Percentiles rank a stretch among this genome's conserved stretches.
These are phyloP conservation scores for Sergeia podlipaevii DNA, from an alignment of 208 protist genomes.

Conservation along the genomic window DNA sequence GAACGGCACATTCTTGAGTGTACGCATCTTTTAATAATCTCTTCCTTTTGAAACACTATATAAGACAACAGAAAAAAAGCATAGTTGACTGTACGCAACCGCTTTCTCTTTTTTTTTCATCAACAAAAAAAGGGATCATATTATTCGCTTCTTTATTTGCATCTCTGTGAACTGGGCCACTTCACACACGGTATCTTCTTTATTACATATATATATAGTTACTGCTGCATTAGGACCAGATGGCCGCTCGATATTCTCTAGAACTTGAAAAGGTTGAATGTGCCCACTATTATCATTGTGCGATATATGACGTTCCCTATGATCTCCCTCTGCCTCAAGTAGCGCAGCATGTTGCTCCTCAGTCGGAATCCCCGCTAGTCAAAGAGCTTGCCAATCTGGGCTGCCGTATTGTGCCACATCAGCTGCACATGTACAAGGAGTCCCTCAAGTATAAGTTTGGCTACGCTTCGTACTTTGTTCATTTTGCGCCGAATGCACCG, in stretches of 20 bases:
- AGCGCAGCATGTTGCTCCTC: constrained; percentile 36
- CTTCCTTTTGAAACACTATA: too few relatives aligned
- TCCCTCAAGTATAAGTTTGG: constrained; percentile 68
- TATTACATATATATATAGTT: too few relatives aligned
- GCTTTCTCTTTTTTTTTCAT: too few relatives aligned
- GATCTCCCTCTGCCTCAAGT: constrained; percentile 32
- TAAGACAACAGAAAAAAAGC: too few relatives aligned
- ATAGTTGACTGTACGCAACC: too few relatives aligned
- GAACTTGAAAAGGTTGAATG: constrained; percentile 19
- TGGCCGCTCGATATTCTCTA: constrained; percentile 9
- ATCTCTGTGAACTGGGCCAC: too few relatives aligned
- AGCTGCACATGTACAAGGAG: constrained; percentile 82
- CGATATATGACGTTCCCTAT: constrained; percentile 42
- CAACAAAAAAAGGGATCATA: too few relatives aligned
- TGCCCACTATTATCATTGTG: constrained; percentile 68
- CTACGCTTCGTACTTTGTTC: constrained; percentile 60
- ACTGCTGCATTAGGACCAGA: not conserved
- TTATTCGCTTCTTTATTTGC: too few relatives aligned
- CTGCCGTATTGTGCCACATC: constrained; percentile 57
- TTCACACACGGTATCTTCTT: too few relatives aligned
- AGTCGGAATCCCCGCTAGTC: constrained; percentile 25
- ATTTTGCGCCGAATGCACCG: constrained; percentile 14
- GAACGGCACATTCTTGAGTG: too few relatives aligned
- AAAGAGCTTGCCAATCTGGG: constrained; percentile 19
- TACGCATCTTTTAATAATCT: too few relatives aligned